A percentile compares a stretch with the other conserved stretches of the same genome.
phyloP scores from a whole-genome alignment of 495 filamentous ascomycete species.

The Viridothelium virens region DNA sequence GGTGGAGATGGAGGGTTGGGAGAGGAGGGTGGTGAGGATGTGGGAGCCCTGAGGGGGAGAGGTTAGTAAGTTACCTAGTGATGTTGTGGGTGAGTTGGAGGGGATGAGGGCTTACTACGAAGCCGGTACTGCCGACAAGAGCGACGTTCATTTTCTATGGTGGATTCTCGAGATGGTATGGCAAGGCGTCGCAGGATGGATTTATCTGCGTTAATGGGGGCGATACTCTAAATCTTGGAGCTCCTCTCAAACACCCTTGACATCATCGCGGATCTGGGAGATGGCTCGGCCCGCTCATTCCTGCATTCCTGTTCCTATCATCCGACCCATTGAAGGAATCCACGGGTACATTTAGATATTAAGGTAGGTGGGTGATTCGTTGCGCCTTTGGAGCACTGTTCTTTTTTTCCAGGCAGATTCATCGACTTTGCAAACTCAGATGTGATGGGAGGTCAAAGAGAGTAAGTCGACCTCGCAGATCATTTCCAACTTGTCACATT shows the following conservation, averaged over 20 bases:
- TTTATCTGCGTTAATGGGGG: too few relatives aligned
- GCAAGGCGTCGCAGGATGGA: background rate
- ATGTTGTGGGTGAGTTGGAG: background rate
- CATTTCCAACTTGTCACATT: too few relatives aligned
- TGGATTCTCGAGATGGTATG: background rate
- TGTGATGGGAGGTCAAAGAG: too few relatives aligned
- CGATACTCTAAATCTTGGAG: too few relatives aligned
- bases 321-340: too few relatives aligned
- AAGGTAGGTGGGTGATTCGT: too few relatives aligned
- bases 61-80: background rate
- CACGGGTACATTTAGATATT: too few relatives aligned
- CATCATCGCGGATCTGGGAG: background rate
- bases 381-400: too few relatives aligned
- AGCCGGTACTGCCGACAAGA: conserved; percentile 35
- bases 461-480: too few relatives aligned
- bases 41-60: conserved; percentile 30
- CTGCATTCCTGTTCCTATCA: background rate
- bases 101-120: conserved; percentile 26
- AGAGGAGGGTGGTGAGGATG: conserved; percentile 34
- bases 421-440: too few relatives aligned
- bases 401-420: too few relatives aligned
- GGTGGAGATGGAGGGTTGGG: conserved; percentile 25
- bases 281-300: background rate
- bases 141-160: conserved; percentile 17
- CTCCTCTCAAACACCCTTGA: too few relatives aligned